Percentiles rank a stretch among this genome's conserved stretches.
Evolutionary conservation across 139 green algal genomes (phyloP).

Genomic region (Monoraphidium neglectum): DNA sequence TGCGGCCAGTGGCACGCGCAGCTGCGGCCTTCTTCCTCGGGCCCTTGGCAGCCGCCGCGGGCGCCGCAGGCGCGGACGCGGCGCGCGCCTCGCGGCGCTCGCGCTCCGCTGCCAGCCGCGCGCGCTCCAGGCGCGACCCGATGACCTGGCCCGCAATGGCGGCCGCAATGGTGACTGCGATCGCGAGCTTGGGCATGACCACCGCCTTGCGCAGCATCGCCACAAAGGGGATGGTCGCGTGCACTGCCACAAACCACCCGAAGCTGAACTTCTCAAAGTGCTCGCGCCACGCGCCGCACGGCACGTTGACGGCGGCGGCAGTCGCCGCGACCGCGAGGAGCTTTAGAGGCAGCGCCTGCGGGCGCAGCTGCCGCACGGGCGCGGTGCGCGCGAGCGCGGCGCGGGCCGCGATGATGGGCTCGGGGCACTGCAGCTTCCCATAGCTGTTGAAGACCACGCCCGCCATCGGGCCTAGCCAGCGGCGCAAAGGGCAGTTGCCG

Average conservation of each 20-base stretch:
- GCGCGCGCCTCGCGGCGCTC: not conserved
- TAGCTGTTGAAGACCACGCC: constrained; percentile 36
- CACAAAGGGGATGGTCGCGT: constrained; percentile 88
- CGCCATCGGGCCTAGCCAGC: constrained; percentile 47
- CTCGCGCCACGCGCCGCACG: constrained; percentile 71
- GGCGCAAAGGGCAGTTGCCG: constrained; percentile 34
- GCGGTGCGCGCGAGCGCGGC: constrained; percentile 63
- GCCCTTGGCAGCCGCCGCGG: too few species aligned
- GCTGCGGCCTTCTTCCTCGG: too few species aligned
- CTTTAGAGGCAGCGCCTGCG: constrained; percentile 48
- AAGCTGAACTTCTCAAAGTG: constrained; percentile 84
- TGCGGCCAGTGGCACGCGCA: too few species aligned
- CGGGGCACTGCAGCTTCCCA: constrained; percentile 63
- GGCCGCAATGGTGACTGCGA: constrained; percentile 74
- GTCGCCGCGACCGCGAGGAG: constrained; percentile 50
- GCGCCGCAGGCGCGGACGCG: too few species aligned
- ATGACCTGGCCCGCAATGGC: constrained; percentile 70
- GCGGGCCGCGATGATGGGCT: constrained; percentile 64
- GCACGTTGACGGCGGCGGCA: constrained; percentile 67
- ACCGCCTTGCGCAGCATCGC: constrained; percentile 88
- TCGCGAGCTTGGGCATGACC: constrained; percentile 81
- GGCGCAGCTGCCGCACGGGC: constrained; percentile 68
- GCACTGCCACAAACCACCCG: constrained; percentile 87
- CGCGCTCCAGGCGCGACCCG: constrained; percentile 59
- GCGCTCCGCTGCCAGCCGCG: constrained; percentile 31